These are phyloP conservation scores for Aspergillus pseudotamarii DNA, from an alignment of 2,329 filamentous ascomycete genomes.

Conservation along the genomic window DNA sequence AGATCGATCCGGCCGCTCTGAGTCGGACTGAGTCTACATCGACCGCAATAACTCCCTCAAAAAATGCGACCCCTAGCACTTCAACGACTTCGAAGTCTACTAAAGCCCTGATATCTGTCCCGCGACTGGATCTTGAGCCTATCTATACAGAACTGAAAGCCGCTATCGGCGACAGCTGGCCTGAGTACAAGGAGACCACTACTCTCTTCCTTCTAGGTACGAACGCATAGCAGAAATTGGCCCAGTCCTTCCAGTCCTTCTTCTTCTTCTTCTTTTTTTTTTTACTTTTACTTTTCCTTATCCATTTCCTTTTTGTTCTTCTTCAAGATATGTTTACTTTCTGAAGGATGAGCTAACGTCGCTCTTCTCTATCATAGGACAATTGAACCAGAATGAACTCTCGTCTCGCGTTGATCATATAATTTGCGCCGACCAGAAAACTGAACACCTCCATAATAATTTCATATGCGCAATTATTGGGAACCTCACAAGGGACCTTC, in stretches of 20 bases:
- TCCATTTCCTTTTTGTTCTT: neutral
- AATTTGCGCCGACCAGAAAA: constrained; percentile 55
- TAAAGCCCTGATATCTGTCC: constrained; percentile 56
- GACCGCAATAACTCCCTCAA: constrained; percentile 33
- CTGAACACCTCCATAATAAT: constrained; percentile 64
- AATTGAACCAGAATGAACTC: constrained; percentile 64
- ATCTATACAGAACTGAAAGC: constrained; percentile 64
- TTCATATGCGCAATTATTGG: constrained; percentile 61
- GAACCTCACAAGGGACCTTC: constrained; percentile 62
- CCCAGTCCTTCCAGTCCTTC: neutral
- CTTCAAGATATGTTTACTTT: neutral
- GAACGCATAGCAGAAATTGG: constrained; percentile 11
- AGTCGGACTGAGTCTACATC: constrained; percentile 46
- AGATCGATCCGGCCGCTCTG: constrained; percentile 50
- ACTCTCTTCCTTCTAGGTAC: constrained; percentile 61
- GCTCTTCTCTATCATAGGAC: constrained; percentile 44
- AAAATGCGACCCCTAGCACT: constrained; percentile 31
- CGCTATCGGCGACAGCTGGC: constrained; percentile 62
- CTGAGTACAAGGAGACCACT: constrained; percentile 61
- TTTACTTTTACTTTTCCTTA: neutral
- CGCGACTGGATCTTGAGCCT: constrained; percentile 65
- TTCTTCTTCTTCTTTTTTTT: neutral
- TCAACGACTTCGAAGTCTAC: constrained; percentile 50
- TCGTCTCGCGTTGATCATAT: constrained; percentile 58
- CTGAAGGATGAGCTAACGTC: constrained; percentile 20